phyloP scores from a whole-genome alignment of 2,329 filamentous ascomycete species.

The Penicillium sp. region DNA sequence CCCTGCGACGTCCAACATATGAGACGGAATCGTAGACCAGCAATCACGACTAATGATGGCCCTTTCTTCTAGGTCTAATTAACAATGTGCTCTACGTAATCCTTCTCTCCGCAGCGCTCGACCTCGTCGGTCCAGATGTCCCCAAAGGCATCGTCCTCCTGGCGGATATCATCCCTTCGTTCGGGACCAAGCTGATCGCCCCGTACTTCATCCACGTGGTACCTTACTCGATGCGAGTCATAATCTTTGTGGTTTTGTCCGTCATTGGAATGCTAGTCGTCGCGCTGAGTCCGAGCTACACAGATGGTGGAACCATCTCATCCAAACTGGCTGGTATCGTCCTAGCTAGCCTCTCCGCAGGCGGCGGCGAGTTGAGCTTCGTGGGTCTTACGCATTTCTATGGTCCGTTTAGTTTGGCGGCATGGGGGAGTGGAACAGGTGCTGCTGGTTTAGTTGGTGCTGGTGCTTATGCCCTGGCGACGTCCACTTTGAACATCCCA shows the following conservation, averaged over 20 bases:
- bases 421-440: constrained; percentile 91
- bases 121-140: constrained; percentile 82
- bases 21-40: background rate
- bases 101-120: constrained; percentile 91
- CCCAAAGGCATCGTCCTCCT: constrained; percentile 93
- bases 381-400: constrained; percentile 92
- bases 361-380: constrained; percentile 88
- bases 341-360: constrained; percentile 81
- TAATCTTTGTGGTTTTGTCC: constrained; percentile 75
- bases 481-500: constrained; percentile 74
- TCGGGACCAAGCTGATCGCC: constrained; percentile 82
- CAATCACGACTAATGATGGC: background rate
- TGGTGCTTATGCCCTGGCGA: constrained; percentile 83
- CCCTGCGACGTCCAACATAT: too few species aligned
- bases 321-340: constrained; percentile 82
- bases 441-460: constrained; percentile 86
- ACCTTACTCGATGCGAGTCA: constrained; percentile 75
- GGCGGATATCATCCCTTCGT: constrained; percentile 87
- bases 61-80: constrained; percentile 68
- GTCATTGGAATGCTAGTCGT: constrained; percentile 87
- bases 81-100: constrained; percentile 99
- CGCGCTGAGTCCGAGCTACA: constrained; percentile 70
- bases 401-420: constrained; percentile 80
- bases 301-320: constrained; percentile 63
- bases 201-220: constrained; percentile 93